Conservation (phyloP, 306 rosid genomes). For the Acacia acuminata region DNA sequence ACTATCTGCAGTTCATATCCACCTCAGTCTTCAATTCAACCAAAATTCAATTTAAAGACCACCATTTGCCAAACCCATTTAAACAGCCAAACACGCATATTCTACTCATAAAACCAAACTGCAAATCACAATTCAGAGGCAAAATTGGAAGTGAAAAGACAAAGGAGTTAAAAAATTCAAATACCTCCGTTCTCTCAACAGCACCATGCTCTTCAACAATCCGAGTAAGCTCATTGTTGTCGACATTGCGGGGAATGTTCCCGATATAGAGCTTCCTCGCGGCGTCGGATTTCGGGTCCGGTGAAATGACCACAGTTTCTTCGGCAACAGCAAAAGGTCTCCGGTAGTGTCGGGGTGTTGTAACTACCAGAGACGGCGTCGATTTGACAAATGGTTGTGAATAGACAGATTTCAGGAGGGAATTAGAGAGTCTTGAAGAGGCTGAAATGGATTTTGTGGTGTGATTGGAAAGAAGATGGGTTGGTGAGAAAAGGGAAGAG, state of each 20-base stretch:
- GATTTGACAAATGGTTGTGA: slow-evolving; percentile 35
- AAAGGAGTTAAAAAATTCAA: background rate
- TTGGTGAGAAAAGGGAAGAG: slow-evolving; percentile 50
- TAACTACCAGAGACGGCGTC: slow-evolving; percentile 22
- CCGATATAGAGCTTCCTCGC: slow-evolving; percentile 79
- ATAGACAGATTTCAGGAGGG: slow-evolving; percentile 33
- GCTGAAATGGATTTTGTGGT: slow-evolving; percentile 33
- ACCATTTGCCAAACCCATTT: background rate
- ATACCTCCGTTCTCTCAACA: slow-evolving; percentile 87
- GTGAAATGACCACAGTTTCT: slow-evolving; percentile 41
- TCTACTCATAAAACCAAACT: background rate
- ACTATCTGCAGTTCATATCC: background rate
- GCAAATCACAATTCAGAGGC: background rate
- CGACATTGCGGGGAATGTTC: slow-evolving; percentile 78
- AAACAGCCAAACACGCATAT: background rate
- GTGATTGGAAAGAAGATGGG: slow-evolving; percentile 49
- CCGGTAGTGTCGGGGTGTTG: slow-evolving; percentile 20
- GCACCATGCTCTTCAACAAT: slow-evolving; percentile 82
- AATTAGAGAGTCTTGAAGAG: slow-evolving; percentile 37
- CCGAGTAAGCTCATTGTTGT: slow-evolving; percentile 62
- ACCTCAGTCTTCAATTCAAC: background rate
- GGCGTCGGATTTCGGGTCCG: slow-evolving; percentile 46
- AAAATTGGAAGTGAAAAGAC: background rate
- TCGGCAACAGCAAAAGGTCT: slow-evolving; percentile 62
- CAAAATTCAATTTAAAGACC: background rate